A percentile compares a stretch with the other conserved stretches of the same genome.
These are phyloP conservation scores for Fusarium sp. DNA, from an alignment of 2,329 filamentous ascomycete genomes.

Conservation along the genomic window DNA sequence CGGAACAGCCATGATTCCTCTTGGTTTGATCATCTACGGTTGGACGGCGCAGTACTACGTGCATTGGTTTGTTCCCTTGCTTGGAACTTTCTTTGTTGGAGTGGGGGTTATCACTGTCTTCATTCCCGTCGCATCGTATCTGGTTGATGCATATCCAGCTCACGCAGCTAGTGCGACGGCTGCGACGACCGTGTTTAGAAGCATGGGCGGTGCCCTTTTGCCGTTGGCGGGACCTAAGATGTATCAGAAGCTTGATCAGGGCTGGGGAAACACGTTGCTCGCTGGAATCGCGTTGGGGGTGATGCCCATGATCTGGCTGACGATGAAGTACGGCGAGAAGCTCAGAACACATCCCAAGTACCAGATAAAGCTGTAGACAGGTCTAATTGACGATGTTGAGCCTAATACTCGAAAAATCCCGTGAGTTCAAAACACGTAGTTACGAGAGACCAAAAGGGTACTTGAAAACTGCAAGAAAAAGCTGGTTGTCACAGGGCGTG, in stretches of 20 bases:
- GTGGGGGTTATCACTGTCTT: slow-evolving; percentile 25
- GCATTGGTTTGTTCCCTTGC: slow-evolving; percentile 66
- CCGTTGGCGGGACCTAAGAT: slow-evolving; percentile 28
- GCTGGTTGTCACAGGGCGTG: neutral
- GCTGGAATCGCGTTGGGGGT: slow-evolving; percentile 13
- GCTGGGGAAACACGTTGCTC: slow-evolving; percentile 30
- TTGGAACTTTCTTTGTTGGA: slow-evolving; percentile 56
- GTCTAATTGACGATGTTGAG: neutral
- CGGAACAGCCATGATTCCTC: slow-evolving; percentile 28
- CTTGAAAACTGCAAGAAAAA: neutral
- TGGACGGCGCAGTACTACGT: slow-evolving; percentile 57
- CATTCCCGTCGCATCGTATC: neutral
- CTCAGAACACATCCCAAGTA: slow-evolving; percentile 18
- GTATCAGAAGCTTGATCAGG: slow-evolving; percentile 28
- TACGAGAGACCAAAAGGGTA: neutral
- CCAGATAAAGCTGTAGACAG: neutral
- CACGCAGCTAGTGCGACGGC: neutral
- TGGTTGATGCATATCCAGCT: neutral
- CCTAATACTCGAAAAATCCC: neutral
- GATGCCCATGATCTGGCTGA: slow-evolving; percentile 25
- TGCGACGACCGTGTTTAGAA: slow-evolving; percentile 27
- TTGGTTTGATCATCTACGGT: slow-evolving; percentile 42
- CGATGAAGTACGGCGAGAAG: slow-evolving; percentile 19
- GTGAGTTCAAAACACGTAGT: neutral
- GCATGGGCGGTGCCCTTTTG: slow-evolving; percentile 23